Evolutionary conservation across 73 alveolate genomes (phyloP).

Genomic region (Breviolum minutum): DNA sequence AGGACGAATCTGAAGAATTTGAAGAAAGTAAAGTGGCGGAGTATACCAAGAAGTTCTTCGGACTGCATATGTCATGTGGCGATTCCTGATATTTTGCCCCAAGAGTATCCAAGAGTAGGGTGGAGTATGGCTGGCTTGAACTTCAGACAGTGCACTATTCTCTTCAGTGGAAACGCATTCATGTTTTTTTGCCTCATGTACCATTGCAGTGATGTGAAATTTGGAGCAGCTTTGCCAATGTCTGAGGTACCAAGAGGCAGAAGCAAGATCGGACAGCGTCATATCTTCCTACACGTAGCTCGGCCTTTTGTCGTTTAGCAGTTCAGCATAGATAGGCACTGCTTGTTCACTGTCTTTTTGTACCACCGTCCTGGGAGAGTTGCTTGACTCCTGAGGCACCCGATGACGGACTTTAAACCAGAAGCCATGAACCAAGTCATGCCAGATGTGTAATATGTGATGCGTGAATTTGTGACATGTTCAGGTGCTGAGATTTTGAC

Average conservation of each 20-base stretch:
- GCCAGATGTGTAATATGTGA: no score
- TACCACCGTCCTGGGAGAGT: background rate
- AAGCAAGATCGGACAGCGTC: background rate
- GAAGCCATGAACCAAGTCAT: background rate
- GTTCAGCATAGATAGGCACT: background rate
- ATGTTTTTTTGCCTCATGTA: no score
- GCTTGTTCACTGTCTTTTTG: background rate
- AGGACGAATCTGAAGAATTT: background rate
- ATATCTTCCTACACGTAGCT: conserved; percentile 35
- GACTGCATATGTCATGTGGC: background rate
- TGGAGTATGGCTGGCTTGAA: no score
- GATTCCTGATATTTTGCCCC: background rate
- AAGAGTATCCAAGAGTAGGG: no score
- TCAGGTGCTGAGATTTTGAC: background rate
- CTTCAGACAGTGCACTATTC: background rate
- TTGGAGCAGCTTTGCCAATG: background rate
- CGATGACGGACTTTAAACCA: background rate
- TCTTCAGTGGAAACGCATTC: background rate
- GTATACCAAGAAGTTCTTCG: conserved; percentile 25
- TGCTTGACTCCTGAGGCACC: background rate
- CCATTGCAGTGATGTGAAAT: no score
- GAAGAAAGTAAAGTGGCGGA: background rate
- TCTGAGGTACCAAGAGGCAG: conserved; percentile 29
- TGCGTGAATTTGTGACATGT: background rate
- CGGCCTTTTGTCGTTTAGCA: background rate